Base-by-base conservation (phyloP, 1,284 basidiomycete genomes). In the Peniophora sp. region DNA sequence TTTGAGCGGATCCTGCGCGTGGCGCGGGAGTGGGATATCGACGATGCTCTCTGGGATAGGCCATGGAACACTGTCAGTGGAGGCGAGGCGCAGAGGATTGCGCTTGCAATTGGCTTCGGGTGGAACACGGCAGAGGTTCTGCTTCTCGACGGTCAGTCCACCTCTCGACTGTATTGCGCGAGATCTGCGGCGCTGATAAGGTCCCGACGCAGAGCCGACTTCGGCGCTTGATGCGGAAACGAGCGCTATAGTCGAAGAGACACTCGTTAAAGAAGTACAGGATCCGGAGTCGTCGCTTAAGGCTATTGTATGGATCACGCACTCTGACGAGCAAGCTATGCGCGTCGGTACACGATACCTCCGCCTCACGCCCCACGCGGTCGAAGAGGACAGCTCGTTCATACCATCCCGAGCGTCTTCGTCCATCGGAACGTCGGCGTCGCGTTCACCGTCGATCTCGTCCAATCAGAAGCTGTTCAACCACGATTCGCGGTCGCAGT, bases 301-400 rank as follows among this genome's bases (percentile, higher is more conserved):
- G 61, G 85, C 88, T 0, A 67, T 92, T 39, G 61, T 93, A 5
- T 93, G 91, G 91, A 89, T 93, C 57, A 93, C 91, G 0, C 90
- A 93, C 64, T 88, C 87, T 0, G 78, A 81, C 3, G 86, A 90
- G 54, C 90, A 93, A 64, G 85, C 79, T 0, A 68, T 77, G 51
- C 72, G 89, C 48, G 79, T 88, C 18, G 89, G 88, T 3, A 88
- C 79, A 2, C 72, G 86, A 53, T 85, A 83, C 58, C 59, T 85
- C n/a, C 69, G 72, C 20, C 65, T 85, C 45, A 68, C 75, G 0
- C 61, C 65, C 1, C 70, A 69, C 12, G 74, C 72, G 23, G 70
- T 76, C 45, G 61, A 65, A 41, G 81, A 85, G 57, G 77, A 77
- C 45, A 46, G 37, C 37, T 17, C 20, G 11, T 23, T 47, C 24